Conservation (phyloP, 2,329 filamentous ascomycete genomes). For the Botrytis sinoallii region DNA sequence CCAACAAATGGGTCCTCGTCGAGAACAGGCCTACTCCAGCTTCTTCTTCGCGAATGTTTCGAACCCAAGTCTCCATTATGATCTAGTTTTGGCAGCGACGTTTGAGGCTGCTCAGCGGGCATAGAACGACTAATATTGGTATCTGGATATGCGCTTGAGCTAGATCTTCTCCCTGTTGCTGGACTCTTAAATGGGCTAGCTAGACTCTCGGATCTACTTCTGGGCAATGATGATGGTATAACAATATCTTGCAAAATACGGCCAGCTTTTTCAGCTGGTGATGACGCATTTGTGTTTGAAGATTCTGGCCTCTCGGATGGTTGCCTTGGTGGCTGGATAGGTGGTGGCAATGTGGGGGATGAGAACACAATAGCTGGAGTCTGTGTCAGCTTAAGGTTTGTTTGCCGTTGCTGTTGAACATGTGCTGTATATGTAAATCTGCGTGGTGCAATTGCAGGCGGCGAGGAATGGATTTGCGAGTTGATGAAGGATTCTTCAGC, state of each 20-base stretch:
- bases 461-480: conserved; percentile 36
- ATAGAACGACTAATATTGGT: conserved; percentile 16
- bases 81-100: conserved; percentile 28
- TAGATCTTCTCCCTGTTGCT: conserved; percentile 28
- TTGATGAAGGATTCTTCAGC: conserved; percentile 25
- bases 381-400: conserved; percentile 29
- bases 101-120: conserved; percentile 20
- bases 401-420: conserved; percentile 31
- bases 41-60: conserved; percentile 21
- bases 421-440: conserved; percentile 35
- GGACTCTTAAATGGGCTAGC: conserved; percentile 39
- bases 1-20: conserved; percentile 33
- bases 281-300: conserved; percentile 24
- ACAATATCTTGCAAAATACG: conserved; percentile 37
- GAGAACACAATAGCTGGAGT: conserved; percentile 38
- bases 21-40: conserved; percentile 19
- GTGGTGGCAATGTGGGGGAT: conserved; percentile 37
- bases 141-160: conserved; percentile 27
- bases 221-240: conserved; percentile 34
- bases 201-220: conserved; percentile 36
- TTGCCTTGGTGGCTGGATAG: conserved; percentile 26
- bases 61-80: conserved; percentile 25
- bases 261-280: conserved; percentile 36
- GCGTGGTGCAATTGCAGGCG: conserved; percentile 33
- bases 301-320: conserved; percentile 17